Base-by-base conservation (phyloP, 192 early-diverging fungal species). In the Coemansia sp. region DNA sequence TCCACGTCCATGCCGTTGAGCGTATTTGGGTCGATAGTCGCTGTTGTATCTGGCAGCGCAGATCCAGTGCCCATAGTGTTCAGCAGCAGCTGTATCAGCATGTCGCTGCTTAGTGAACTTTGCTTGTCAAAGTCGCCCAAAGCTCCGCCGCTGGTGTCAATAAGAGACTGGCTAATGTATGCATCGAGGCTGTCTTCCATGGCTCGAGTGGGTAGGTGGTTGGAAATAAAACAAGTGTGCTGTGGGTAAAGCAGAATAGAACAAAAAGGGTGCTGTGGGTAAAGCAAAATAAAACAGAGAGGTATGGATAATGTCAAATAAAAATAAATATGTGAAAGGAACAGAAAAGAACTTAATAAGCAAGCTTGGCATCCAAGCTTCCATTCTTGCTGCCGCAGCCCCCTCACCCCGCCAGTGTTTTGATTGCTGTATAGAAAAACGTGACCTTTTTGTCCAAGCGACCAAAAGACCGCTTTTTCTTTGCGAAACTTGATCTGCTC, bases 91-190 rank as follows among this genome's bases (percentile, higher is more conserved):
- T 78, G 75, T 10, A 71, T 25, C 28, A 72, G 34, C 5, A 78
- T 58, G 47, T 71, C 75, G 66, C 60, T 78, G 12, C 63, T 54
- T 20, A 64, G 23, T 2, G 36, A 50, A 8, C 14, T 24, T 15
- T 40, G 36, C 4, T 26, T 48, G 44, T 47, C 63, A 6, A 34
- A 31, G 6, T 34, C 56, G 17, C 18, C 47, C 18, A 31, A 17
- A 52, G 31, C 24, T 4, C 60, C 24, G 40, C 60, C 23, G 56
- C 57, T 25, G 58, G 14, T 56, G 70, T 78, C 75, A 25, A 78
- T 62, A n/a, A 78, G 59, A 28, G 66, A 66, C 66, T 71, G 75
- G 60, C 71, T 68, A 34, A 78, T 78, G 56, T 65, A 78, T 4
- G 75, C 56, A 44, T 68, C 61, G 56, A 78, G 71, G 44, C 51